Conservation (phyloP, 2,329 filamentous ascomycete species). For the Alternaria angustiovoidea region DNA sequence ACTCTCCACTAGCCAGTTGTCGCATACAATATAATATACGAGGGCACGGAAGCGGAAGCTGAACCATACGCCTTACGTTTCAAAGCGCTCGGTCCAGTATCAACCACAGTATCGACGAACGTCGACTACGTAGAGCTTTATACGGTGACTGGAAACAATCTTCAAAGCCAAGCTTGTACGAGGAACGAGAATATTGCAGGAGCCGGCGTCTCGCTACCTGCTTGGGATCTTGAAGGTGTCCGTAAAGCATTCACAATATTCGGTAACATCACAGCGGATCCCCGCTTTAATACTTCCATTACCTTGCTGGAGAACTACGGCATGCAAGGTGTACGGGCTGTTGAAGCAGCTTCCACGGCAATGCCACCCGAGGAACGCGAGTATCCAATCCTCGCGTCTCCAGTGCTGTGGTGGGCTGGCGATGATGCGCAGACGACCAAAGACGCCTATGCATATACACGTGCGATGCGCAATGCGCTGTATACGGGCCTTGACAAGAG, state of each 20-base stretch:
- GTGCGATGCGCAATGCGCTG: conserved; percentile 21
- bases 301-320: conserved; percentile 33
- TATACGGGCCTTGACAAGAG: conserved; percentile 18
- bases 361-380: conserved; percentile 41
- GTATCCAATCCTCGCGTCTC: conserved; percentile 35
- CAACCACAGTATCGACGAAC: conserved; percentile 9
- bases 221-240: conserved; percentile 24
- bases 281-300: conserved; percentile 27
- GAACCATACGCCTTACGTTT: conserved; percentile 25
- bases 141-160: conserved; percentile 24
- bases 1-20: conserved; percentile 19
- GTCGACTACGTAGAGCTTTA: conserved; percentile 28
- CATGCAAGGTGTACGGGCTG: conserved; percentile 24
- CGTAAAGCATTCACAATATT: conserved; percentile 30
- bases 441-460: conserved; percentile 20
- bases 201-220: conserved; percentile 25
- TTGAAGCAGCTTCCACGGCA: conserved; percentile 19
- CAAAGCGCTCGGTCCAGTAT: conserved; percentile 22
- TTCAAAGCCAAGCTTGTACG: conserved; percentile 20
- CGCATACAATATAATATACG: conserved; percentile 27
- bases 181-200: conserved; percentile 23
- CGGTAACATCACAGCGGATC: conserved; percentile 25
- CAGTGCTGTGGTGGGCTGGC: conserved; percentile 28
- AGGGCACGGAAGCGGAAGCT: conserved; percentile 25
- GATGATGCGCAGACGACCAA: conserved; percentile 12